Evolutionary conservation across 1,284 basidiomycete species (phyloP), one percentile per base, ranked within the genome.

Genomic region (Rhodotorula sp.): DNA sequence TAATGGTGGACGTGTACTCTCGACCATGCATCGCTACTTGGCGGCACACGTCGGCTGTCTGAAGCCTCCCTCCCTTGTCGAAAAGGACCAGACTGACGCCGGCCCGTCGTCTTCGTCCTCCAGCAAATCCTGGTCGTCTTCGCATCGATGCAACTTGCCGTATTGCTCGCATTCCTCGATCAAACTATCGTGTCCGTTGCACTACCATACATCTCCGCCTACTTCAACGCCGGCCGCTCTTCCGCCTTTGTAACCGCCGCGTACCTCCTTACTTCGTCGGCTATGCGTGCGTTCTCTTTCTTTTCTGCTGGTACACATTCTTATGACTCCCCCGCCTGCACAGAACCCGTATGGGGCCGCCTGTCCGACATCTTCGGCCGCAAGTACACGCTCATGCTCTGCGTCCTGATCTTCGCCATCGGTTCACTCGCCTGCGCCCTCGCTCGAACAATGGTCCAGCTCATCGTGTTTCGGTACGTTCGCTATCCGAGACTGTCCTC

Each of bases 331-430:
- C 11, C 4, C 3, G 7, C 19, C 39, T 44, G 13, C 39, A 44
- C 11, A 44, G 39, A 90, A 78, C 84, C 80, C 1, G 79, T 85
- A 7, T 85, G 89, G 78, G 89, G 89, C 46, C 84, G 88, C 10
- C 85, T 90, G n/a, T 82, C 87, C 82, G 89, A 91, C 74, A 90
- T 80, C 47, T 90, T 90, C 74, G 90, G 90, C 24, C 83, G 90
- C 39, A 91, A 91, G 77, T 79, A 81, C 27, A 85, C 86, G 1
- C 81, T 91, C 52, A 60, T 70, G 49, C 48, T 54, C 15, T 70
- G 11, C 84, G 51, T 89, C 53, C 88, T 87, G 78, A 84, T 88
- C 80, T 78, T 89, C 49, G 62, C 77, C 27, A 66, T 81, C 53
- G 79, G 79, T 6, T 78, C 77, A 20, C 74, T 80, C 17, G 77